Evolutionary conservation across 2,329 filamentous ascomycete genomes (phyloP).

Genomic region (Phyllosticta citrichinensis): DNA sequence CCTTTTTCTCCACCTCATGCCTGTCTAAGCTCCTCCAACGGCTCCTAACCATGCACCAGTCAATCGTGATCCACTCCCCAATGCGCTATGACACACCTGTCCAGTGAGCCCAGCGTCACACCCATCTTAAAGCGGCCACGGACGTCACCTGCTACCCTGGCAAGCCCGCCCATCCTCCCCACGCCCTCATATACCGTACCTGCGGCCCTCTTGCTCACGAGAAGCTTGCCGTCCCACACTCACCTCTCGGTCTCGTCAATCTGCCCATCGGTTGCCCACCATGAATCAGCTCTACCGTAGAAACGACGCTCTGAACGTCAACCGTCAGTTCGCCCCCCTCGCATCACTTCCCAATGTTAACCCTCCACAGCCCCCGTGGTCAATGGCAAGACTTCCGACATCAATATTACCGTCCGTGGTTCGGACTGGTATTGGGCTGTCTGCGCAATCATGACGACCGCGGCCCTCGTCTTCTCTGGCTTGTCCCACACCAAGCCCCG

Average conservation of each 20-base stretch:
- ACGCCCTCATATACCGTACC: neutral
- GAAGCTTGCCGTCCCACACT: neutral
- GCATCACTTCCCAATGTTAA: constrained; percentile 19
- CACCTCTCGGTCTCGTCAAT: neutral
- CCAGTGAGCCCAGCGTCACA: neutral
- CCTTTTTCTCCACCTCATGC: neutral
- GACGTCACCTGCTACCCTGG: neutral
- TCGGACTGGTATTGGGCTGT: constrained; percentile 56
- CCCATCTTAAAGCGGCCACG: neutral
- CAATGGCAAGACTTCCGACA: constrained; percentile 39
- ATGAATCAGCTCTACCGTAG: constrained; percentile 11
- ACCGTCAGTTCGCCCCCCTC: constrained; percentile 20
- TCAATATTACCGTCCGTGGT: constrained; percentile 49
- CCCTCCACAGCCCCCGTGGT: constrained; percentile 15
- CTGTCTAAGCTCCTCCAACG: neutral
- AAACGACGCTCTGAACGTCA: constrained; percentile 39
- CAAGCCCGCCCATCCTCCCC: neutral
- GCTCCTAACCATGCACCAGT: neutral
- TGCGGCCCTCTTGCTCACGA: neutral
- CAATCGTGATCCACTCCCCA: neutral
- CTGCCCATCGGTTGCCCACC: neutral
- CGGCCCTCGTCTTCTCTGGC: constrained; percentile 45
- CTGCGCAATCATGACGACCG: constrained; percentile 47
- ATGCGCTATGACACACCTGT: neutral
- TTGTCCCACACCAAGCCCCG: constrained; percentile 45